Evolutionary conservation across 805 yeast species (phyloP), one percentile per base, ranked within the genome.

Genomic region (Yamadazyma tumulicola): DNA sequence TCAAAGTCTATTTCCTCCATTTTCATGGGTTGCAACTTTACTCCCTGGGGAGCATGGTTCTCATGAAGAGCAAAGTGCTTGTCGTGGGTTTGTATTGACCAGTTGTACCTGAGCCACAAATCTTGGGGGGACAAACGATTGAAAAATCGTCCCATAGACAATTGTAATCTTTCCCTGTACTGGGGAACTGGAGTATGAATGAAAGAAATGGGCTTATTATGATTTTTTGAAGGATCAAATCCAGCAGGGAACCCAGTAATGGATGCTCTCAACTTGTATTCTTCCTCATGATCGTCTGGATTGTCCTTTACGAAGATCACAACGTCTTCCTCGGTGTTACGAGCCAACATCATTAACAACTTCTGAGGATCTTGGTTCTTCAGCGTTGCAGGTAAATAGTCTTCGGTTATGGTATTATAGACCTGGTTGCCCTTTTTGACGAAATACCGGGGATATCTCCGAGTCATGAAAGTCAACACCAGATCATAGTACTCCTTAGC

Each of bases 161-260:
- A 46, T 51, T 74, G 70, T 27, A 84, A 61, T 42, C 76, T 70
- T 14, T 70, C 57, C 34, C 63, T 54, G 47, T 84, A 84, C 39
- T 73, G 74, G 0, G 93, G 94, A 2, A 84, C 89, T 0, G 89
- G 89, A 2, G 59, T 70, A 50, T 84, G 94, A 39, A 84, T 73
- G 30, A 53, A 60, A 0, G 84, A 73, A 25, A 84, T 56, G 2
- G 81, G 77, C 45, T 65, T 56, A 47, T 77, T 62, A 42, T 74
- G 66, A 42, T 74, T 70, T 7, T 51, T 57, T 4, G 67, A 55
- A 4, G 91, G 89, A 48, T 77, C 77, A 55, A 84, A 84, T 2
- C 91, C 91, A 1, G 81, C 76, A 1, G 91, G 86, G 46, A 80
- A 81, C 6, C 79, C 77, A 16, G 79, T 70, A 3, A 72, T 59